Evolutionary conservation across 2,329 filamentous ascomycete genomes (phyloP).

Genomic region (Aureobasidium musti): DNA sequence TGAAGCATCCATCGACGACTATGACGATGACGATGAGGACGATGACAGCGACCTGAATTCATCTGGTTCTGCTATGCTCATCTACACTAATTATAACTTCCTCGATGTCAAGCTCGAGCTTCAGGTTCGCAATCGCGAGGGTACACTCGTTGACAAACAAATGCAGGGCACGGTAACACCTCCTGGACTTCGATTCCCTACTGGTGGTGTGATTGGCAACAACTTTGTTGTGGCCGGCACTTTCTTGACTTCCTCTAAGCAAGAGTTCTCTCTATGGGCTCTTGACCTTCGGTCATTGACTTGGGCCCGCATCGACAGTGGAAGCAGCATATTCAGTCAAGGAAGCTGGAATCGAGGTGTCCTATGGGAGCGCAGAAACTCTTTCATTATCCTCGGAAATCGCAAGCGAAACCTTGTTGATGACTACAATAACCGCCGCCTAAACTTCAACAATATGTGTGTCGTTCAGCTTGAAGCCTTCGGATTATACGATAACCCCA

Average conservation of each 20-base stretch:
- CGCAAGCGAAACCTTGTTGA: slow-evolving; percentile 91
- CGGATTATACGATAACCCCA: slow-evolving; percentile 93
- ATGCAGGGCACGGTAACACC: slow-evolving; percentile 88
- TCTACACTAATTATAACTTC: slow-evolving; percentile 99
- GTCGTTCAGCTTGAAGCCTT: slow-evolving; percentile 97
- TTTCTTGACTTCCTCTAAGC: slow-evolving; percentile 95
- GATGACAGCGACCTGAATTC: slow-evolving; percentile 35
- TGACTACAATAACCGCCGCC: slow-evolving; percentile 95
- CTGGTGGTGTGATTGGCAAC: slow-evolving; percentile 91
- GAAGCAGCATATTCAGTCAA: slow-evolving; percentile 89
- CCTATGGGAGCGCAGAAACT: slow-evolving; percentile 88
- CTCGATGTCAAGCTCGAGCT: slow-evolving; percentile 94
- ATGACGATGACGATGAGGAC: slow-evolving; percentile 40
- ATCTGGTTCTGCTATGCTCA: slow-evolving; percentile 72
- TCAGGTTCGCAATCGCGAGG: slow-evolving; percentile 82
- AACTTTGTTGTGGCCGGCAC: slow-evolving; percentile 98
- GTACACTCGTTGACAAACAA: slow-evolving; percentile 77
- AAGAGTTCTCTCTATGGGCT: slow-evolving; percentile 97
- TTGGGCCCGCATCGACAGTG: slow-evolving; percentile 95
- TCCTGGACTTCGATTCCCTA: slow-evolving; percentile 90
- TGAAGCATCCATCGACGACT: slow-evolving; percentile 40
- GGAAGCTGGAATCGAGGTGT: slow-evolving; percentile 98
- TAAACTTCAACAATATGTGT: slow-evolving; percentile 96
- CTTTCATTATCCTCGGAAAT: slow-evolving; percentile 93
- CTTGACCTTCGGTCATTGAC: slow-evolving; percentile 83